Percentiles rank a stretch among this genome's conserved stretches.
phyloP scores from a whole-genome alignment of 768 basidiomycete genomes.

The Cystofilobasidium capitatum region DNA sequence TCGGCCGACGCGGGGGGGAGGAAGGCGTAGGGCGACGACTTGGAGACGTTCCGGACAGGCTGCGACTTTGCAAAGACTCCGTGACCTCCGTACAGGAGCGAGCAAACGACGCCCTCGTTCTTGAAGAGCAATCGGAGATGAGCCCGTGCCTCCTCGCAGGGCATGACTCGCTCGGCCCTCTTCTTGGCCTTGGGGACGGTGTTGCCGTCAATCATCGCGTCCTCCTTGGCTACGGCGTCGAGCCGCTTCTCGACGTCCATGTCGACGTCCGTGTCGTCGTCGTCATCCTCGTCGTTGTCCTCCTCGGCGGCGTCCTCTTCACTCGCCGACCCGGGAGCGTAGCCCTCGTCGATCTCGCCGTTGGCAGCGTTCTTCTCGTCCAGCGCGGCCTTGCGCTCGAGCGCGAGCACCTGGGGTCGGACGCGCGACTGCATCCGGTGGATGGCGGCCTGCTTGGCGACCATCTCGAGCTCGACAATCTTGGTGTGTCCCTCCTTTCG shows the following conservation, averaged over 20 bases:
- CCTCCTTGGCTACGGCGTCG: conserved; percentile 47
- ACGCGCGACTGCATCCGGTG: conserved; percentile 49
- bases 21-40: conserved; percentile 1
- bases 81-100: conserved; percentile 83
- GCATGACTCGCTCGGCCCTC: conserved; percentile 64
- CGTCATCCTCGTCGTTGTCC: conserved; percentile 19
- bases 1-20: conserved; percentile 49
- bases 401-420: conserved; percentile 64
- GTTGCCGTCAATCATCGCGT: conserved; percentile 44
- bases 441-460: conserved; percentile 61
- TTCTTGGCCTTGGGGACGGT: conserved; percentile 37
- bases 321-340: conserved; percentile 41
- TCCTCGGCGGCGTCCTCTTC: conserved; percentile 29
- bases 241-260: conserved; percentile 40
- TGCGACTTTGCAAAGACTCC: conserved; percentile 56
- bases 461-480: conserved; percentile 84
- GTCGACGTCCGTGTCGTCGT: conserved; percentile 31
- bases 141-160: conserved; percentile 85
- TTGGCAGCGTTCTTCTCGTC: background rate
- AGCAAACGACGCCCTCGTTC: conserved; percentile 72
- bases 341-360: conserved; percentile 38
- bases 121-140: conserved; percentile 80
- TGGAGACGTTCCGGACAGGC: conserved; percentile 3
- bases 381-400: conserved; percentile 23
- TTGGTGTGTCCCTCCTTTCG: conserved; percentile 91